Percentiles rank a stretch among this genome's conserved stretches.
Conservation (phyloP, 106 monocot genomes). For the Chionographis japonica region DNA sequence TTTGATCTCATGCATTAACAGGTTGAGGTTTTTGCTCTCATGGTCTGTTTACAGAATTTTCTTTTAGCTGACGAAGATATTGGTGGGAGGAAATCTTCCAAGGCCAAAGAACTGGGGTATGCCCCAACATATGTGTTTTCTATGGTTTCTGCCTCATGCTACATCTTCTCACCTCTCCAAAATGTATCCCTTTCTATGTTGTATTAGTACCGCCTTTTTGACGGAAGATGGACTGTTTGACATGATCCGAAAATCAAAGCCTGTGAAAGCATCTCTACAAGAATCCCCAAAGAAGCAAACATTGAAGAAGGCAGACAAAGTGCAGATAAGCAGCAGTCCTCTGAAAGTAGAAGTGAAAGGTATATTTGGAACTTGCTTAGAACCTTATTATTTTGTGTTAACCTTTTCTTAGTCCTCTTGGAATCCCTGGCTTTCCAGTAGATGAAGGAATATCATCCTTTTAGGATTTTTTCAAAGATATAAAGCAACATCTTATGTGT, state of each 20-base stretch:
- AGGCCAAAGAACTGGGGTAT: conserved; percentile 88
- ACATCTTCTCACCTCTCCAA: conserved; percentile 2
- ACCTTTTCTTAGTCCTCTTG: not conserved
- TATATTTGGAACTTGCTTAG: conserved; percentile 6
- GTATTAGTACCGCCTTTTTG: conserved; percentile 60
- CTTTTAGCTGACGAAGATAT: conserved; percentile 96
- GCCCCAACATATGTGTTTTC: not conserved
- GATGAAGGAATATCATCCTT: too few relatives aligned
- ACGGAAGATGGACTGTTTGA: conserved; percentile 98
- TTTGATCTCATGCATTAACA: not conserved
- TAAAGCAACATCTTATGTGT: too few relatives aligned
- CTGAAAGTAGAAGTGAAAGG: conserved; percentile 42
- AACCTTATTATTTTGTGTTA: not conserved
- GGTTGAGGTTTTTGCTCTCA: not conserved
- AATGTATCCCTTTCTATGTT: conserved; percentile 4
- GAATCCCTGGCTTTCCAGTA: not conserved
- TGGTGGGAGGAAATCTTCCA: conserved; percentile 90
- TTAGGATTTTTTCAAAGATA: too few relatives aligned
- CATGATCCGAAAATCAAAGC: conserved; percentile 89
- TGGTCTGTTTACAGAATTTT: conserved; percentile 46
- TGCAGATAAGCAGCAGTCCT: conserved; percentile 33
- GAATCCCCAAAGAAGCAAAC: conserved; percentile 32
- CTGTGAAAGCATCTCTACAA: conserved; percentile 38
- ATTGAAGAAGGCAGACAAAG: conserved; percentile 32
- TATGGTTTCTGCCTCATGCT: not conserved